Conservation (phyloP, 108 stramenopile genomes). For the Heterococcus sp. region DNA sequence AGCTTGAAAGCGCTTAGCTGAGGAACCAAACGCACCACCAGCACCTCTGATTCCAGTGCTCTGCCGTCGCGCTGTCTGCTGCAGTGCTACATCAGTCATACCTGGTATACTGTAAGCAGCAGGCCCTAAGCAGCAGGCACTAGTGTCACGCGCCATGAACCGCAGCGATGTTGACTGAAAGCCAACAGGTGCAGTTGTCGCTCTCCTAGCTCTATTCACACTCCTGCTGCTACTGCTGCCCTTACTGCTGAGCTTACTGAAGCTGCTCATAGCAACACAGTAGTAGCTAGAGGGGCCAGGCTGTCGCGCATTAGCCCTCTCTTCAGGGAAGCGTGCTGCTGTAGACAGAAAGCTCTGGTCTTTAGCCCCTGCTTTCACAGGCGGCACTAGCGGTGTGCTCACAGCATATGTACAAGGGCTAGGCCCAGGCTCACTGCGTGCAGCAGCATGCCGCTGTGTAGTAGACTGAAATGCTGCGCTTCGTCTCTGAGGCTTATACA, state of each 20-base stretch:
- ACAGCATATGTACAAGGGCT: slow-evolving; percentile 25
- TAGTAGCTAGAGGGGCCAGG: not conserved
- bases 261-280: not conserved
- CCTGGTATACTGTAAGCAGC: slow-evolving; percentile 23
- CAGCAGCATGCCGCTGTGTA: slow-evolving; percentile 3
- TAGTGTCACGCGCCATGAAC: slow-evolving; percentile 3
- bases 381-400: slow-evolving; percentile 3
- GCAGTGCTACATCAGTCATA: slow-evolving; percentile 15
- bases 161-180: slow-evolving; percentile 35
- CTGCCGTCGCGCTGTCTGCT: slow-evolving; percentile 4
- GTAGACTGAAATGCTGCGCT: slow-evolving; percentile 21
- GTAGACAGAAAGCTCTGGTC: slow-evolving; percentile 34
- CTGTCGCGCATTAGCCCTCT: not conserved
- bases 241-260: not conserved
- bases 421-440: not conserved
- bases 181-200: slow-evolving; percentile 16
- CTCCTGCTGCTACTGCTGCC: not conserved
- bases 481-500: slow-evolving; percentile 5
- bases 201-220: too few relatives aligned
- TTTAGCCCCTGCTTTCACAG: not conserved
- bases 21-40: slow-evolving; percentile 10
- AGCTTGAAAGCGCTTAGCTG: slow-evolving; percentile 9
- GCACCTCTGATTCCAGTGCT: not conserved
- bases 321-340: not conserved
- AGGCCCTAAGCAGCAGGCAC: slow-evolving; percentile 4